Conservation (phyloP, 2,329 filamentous ascomycete genomes). For the Fusarium citri region DNA sequence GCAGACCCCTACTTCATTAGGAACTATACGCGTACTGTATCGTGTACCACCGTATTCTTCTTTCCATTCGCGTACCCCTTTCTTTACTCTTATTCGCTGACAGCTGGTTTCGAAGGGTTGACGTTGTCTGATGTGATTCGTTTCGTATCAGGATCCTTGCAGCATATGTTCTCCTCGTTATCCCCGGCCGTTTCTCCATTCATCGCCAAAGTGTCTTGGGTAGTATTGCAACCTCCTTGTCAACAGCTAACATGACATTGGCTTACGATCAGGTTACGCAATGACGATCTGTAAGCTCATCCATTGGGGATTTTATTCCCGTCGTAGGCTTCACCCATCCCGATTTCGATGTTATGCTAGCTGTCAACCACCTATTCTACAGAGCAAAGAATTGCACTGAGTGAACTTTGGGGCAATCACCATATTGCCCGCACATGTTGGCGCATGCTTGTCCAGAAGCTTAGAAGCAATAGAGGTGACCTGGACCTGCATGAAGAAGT, state of each 20-base stretch:
- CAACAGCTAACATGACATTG: background rate
- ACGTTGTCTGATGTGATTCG: background rate
- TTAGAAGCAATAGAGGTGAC: background rate
- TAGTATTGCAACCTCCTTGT: background rate
- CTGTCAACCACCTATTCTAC: background rate
- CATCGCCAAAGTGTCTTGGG: background rate
- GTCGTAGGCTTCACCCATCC: background rate
- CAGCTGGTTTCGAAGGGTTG: background rate
- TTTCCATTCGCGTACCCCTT: constrained; percentile 2
- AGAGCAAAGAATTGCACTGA: background rate
- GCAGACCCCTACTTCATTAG: background rate
- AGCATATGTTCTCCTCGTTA: background rate
- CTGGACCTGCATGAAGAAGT: background rate
- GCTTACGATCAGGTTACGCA: background rate
- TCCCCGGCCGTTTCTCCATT: background rate
- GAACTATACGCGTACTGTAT: constrained; percentile 29
- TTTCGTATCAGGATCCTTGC: constrained; percentile 6
- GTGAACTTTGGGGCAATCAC: background rate
- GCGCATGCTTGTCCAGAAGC: background rate
- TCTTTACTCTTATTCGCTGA: constrained; percentile 12
- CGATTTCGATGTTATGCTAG: background rate
- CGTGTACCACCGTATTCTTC: constrained; percentile 4
- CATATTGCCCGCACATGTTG: background rate
- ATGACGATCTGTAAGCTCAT: background rate
- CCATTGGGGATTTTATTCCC: background rate